Evolutionary conservation across 1,284 basidiomycete genomes (phyloP), one percentile per base, ranked within the genome.

Genomic region (Rhodotorula sp.): DNA sequence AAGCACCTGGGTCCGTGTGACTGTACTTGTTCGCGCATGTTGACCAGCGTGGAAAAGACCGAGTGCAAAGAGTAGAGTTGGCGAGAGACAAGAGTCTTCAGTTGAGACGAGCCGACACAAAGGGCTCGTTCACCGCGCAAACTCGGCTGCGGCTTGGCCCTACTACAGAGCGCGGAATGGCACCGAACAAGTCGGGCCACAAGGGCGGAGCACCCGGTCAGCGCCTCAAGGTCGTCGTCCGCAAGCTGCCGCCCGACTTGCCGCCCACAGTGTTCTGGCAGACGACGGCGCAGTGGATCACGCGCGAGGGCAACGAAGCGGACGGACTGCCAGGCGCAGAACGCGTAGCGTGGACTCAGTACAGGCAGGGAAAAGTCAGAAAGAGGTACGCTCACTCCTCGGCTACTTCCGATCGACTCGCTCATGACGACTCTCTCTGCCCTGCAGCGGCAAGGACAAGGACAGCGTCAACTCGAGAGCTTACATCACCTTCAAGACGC

Each of bases 251-350:
- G 2, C 90, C 95, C 15, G 94, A 93, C 77, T 84, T 99, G 1
- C 95, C 95, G 2, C 93, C 94, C 78, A 87, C 88, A 2, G 83
- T 95, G 63, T 98, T 99, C 81, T 98, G 95, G 95, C 87, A 90
- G 77, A 92, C 90, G 72, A 92, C 95, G 6, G 84, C 88, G 66
- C 82, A 85, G 2, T 98, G 93, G 93, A 88, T 95, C 23, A 85
- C 86, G 0, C 88, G 91, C 10, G 88, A 91, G 52, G 88, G 88
- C 3, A 83, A 86, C 48, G 80, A 83, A 12, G 92, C 89, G 90
- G 89, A 86, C 79, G 79, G 82, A 0, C 92, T 85, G 78, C 85
- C 86, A 74, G 84, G 84, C 19, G 91, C 92, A 8, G 90, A 90
- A 81, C 26, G 55, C 28, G 48, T 31, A 5, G 57, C n/a, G 14